A percentile compares a stretch with the other conserved stretches of the same genome.
Conservation (phyloP, 345 rosid species). For the Salix arbutifolia region DNA sequence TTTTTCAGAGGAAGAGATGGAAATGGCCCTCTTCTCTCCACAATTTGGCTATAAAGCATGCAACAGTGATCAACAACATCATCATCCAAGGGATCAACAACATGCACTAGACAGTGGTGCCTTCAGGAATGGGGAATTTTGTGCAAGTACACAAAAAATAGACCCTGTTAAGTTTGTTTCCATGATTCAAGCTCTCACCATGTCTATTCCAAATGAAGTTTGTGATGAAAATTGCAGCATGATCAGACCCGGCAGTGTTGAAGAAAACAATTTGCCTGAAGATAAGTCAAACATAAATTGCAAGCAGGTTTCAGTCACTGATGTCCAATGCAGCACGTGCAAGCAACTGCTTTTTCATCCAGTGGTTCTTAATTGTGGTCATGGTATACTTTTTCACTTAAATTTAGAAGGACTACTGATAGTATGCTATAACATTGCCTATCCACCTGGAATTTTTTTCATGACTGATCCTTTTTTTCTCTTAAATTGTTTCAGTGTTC, state of each 20-base stretch:
- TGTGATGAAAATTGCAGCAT: neutral
- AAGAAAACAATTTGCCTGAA: slow-evolving; percentile 15
- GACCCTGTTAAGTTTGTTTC: slow-evolving; percentile 7
- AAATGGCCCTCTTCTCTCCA: slow-evolving; percentile 37
- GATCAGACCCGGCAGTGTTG: slow-evolving; percentile 4
- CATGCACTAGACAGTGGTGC: slow-evolving; percentile 15
- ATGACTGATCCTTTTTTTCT: neutral
- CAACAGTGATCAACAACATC: slow-evolving; percentile 23
- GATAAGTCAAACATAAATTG: slow-evolving; percentile 9
- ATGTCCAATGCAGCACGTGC: slow-evolving; percentile 66
- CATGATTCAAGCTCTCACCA: neutral
- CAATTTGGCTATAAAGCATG: slow-evolving; percentile 37
- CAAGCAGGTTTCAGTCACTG: slow-evolving; percentile 40
- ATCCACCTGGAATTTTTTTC: neutral
- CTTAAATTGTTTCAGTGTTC: slow-evolving; percentile 43
- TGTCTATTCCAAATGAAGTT: neutral
- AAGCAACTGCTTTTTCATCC: slow-evolving; percentile 58
- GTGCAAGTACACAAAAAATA: slow-evolving; percentile 16
- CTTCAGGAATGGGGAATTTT: slow-evolving; percentile 21
- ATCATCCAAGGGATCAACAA: slow-evolving; percentile 11
- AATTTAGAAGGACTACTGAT: neutral
- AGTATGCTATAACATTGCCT: neutral
- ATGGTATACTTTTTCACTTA: slow-evolving; percentile 47
- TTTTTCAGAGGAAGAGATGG: slow-evolving; percentile 59
- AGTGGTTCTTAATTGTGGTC: slow-evolving; percentile 76